Percentiles rank a stretch among this genome's conserved stretches.
Conservation (phyloP, 805 yeast species). For the Sugiyamaella valdiviana region DNA sequence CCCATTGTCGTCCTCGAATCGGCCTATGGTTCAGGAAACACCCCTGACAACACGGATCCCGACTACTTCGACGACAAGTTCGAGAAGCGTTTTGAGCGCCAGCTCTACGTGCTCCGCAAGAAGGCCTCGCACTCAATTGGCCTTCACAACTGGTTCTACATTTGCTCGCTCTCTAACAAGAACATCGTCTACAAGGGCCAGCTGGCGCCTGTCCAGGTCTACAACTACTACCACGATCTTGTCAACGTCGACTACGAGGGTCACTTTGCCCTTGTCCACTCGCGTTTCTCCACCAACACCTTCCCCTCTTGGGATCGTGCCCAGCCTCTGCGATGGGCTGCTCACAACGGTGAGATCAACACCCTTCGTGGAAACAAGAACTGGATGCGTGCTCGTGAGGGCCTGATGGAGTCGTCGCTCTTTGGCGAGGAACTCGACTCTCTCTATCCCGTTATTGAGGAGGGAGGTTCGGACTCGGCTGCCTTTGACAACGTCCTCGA, state of each 20-base stretch:
- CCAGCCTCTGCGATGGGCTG: conserved; percentile 94
- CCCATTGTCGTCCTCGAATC: conserved; percentile 77
- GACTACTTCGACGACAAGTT: conserved; percentile 52
- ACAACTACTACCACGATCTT: conserved; percentile 88
- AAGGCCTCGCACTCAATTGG: conserved; percentile 89
- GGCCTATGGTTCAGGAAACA: conserved; percentile 37
- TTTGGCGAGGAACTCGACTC: conserved; percentile 90
- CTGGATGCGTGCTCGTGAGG: conserved; percentile 99
- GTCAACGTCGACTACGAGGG: conserved; percentile 88
- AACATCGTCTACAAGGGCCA: conserved; percentile 97
- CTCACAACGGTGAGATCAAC: conserved; percentile 98
- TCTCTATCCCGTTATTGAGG: conserved; percentile 91
- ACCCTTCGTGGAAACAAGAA: conserved; percentile 96
- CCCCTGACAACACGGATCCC: conserved; percentile 30
- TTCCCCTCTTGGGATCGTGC: conserved; percentile 99
- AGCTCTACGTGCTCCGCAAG: conserved; percentile 79
- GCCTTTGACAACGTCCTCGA: conserved; percentile 95
- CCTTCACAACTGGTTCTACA: conserved; percentile 94
- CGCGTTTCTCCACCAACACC: conserved; percentile 95
- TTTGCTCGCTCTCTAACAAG: conserved; percentile 82
- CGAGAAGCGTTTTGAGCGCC: conserved; percentile 69
- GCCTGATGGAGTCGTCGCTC: conserved; percentile 80
- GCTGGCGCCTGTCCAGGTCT: conserved; percentile 93
- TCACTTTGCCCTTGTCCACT: conserved; percentile 93
- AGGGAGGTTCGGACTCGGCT: conserved; percentile 98